A percentile compares a stretch with the other conserved stretches of the same genome.
phyloP scores from a whole-genome alignment of 1,139 yeast species.

The Kodamaea alishanica region DNA sequence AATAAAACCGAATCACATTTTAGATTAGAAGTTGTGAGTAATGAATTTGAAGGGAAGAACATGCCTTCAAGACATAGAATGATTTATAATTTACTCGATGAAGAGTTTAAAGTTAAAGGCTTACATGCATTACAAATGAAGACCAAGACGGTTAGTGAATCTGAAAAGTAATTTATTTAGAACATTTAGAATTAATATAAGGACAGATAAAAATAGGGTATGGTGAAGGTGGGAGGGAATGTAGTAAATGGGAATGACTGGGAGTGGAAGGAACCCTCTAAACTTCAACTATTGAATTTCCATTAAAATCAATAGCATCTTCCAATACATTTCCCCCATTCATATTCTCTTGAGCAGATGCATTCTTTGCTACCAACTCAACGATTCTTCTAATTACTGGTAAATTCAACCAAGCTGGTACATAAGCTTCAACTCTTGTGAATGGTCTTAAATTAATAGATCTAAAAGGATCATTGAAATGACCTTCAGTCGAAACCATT shows the following conservation, averaged over 20 bases:
- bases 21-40: conserved; percentile 66
- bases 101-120: conserved; percentile 67
- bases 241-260: no score
- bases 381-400: conserved; percentile 87
- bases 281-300: background rate
- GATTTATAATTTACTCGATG: conserved; percentile 64
- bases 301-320: no score
- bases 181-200: background rate
- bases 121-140: conserved; percentile 88
- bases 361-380: conserved; percentile 84
- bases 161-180: conserved; percentile 22
- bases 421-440: conserved; percentile 89
- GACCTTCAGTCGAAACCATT: conserved; percentile 71
- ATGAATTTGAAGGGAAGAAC: conserved; percentile 59
- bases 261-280: background rate
- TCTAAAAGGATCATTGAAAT: conserved; percentile 86
- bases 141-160: conserved; percentile 73
- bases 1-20: conserved; percentile 87
- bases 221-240: conserved; percentile 2
- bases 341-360: conserved; percentile 52
- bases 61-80: conserved; percentile 78
- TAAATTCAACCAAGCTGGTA: conserved; percentile 90
- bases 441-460: conserved; percentile 80
- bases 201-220: conserved; percentile 2
- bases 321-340: no score